These are phyloP conservation scores for Tagetes erecta DNA, from an alignment of 129 eudicot genomes.

Conservation along the genomic window DNA sequence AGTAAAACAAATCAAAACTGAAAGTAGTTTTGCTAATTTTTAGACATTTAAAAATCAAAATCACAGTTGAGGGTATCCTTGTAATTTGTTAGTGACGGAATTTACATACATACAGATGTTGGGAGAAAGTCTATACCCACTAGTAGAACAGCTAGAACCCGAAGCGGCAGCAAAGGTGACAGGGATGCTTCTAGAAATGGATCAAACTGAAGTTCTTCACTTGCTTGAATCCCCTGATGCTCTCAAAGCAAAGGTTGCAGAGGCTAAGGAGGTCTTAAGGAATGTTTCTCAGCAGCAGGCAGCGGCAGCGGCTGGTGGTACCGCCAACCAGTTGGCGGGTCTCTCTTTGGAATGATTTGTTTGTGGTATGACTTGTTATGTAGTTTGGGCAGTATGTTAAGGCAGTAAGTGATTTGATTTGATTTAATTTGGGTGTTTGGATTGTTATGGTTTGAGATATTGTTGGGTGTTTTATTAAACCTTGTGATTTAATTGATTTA, in stretches of 20 bases:
- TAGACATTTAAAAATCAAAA: not conserved
- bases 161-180: conserved; percentile 77
- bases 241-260: conserved; percentile 69
- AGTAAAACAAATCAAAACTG: too few relatives aligned
- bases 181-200: conserved; percentile 87
- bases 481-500: conserved; percentile 10
- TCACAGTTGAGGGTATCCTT: not conserved
- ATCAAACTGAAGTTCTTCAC: conserved; percentile 65
- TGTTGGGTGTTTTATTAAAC: conserved; percentile 8
- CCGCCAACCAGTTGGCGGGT: conserved; percentile 52
- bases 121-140: conserved; percentile 79
- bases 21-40: not conserved
- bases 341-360: conserved; percentile 45
- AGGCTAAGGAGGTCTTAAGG: conserved; percentile 73
- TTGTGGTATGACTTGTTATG: not conserved
- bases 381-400: conserved; percentile 10
- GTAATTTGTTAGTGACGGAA: not conserved
- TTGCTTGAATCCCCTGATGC: conserved; percentile 76
- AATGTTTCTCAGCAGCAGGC: conserved; percentile 55
- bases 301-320: conserved; percentile 38
- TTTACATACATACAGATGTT: conserved; percentile 40
- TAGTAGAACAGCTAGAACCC: conserved; percentile 72
- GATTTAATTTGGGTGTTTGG: conserved; percentile 12
- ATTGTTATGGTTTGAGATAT: conserved; percentile 1
- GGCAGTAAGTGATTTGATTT: not conserved